Base-by-base conservation (phyloP, 805 yeast genomes). In the Lipomyces japonicus region DNA sequence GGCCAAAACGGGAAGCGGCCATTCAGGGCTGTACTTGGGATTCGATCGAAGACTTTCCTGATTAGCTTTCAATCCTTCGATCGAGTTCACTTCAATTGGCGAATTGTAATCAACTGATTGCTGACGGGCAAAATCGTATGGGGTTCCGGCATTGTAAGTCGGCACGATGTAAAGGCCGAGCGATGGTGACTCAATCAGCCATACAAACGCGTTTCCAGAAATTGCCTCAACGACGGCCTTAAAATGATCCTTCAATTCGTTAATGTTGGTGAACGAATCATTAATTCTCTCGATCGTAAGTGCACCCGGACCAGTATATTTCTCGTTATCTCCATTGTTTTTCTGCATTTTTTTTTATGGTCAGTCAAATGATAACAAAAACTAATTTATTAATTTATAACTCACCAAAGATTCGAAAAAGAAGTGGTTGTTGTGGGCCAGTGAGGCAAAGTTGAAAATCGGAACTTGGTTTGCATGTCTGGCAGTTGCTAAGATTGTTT, bases 91-190 rank as follows among this genome's bases (percentile, higher is more conserved):
- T 4, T 47, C 32, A 3, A 85, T 74, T 21, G 87, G 82, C 12
- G 85, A 83, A 66, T 85, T 88, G 62, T 91, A 71, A 68, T 90
- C 96, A 35, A 83, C 65, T 4, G 76, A 65, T 71, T 87, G 95
- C 63, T 82, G 79, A 34, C 74, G 64, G 34, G 64, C 63, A 75
- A 74, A 66, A 42, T 82, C 78, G 59, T 81, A 82, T 26, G 96
- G 95, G 4, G 86, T 75, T 3, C 97, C 97, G 4, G 90, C 81
- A 63, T 87, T 88, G 69, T 88, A 88, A n/a, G 96, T 84, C 68
- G 88, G 85, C 49, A 86, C 69, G 6, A 93, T 72, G 44, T 79
- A 81, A 61, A 93, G 73, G 28, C 75, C 48, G 58, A 71, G 69
- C 45, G 57, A 57, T 66, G 73, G 68, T 28, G 74, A 75, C 50